Conservation (phyloP, 1,284 basidiomycete species). For the Uromyces viciae-fabae region DNA sequence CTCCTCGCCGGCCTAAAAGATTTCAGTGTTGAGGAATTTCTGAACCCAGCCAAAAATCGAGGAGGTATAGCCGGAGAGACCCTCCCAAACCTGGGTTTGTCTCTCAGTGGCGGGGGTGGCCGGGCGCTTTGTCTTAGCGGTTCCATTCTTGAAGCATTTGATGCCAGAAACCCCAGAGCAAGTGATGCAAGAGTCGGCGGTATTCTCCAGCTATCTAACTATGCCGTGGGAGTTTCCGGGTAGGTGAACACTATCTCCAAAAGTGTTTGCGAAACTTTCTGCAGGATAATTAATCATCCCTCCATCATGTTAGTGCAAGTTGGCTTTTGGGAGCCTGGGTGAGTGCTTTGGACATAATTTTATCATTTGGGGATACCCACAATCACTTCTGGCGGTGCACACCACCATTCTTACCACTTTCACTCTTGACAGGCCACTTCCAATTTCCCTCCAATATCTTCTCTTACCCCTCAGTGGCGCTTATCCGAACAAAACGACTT, state of each 20-base stretch:
- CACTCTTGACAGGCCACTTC: slow-evolving; percentile 3
- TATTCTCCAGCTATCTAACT: slow-evolving; percentile 29
- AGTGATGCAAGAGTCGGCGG: slow-evolving; percentile 8
- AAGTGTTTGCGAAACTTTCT: not conserved
- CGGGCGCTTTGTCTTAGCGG: slow-evolving; percentile 11
- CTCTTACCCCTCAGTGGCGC: slow-evolving; percentile 15
- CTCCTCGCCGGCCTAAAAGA: slow-evolving; percentile 7
- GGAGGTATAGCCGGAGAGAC: slow-evolving; percentile 19
- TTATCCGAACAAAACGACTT: slow-evolving; percentile 26
- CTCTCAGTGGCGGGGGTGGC: slow-evolving; percentile 25
- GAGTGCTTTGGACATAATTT: not conserved
- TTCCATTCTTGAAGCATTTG: slow-evolving; percentile 38
- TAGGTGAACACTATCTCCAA: not conserved
- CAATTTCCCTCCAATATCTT: slow-evolving; percentile 17
- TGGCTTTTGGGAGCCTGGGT: slow-evolving; percentile 41
- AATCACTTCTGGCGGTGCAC: not conserved
- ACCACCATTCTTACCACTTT: too few relatives aligned
- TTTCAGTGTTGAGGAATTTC: slow-evolving; percentile 14
- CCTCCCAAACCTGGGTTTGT: slow-evolving; percentile 20
- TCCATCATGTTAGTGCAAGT: slow-evolving; percentile 10
- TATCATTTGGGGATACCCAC: not conserved
- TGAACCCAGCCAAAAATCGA: slow-evolving; percentile 2
- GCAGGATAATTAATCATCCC: not conserved
- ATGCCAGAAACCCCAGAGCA: slow-evolving; percentile 16
- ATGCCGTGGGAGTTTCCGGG: slow-evolving; percentile 28